phyloP scores from a whole-genome alignment of 1,284 basidiomycete genomes.

The Apiotrichum domesticum region DNA sequence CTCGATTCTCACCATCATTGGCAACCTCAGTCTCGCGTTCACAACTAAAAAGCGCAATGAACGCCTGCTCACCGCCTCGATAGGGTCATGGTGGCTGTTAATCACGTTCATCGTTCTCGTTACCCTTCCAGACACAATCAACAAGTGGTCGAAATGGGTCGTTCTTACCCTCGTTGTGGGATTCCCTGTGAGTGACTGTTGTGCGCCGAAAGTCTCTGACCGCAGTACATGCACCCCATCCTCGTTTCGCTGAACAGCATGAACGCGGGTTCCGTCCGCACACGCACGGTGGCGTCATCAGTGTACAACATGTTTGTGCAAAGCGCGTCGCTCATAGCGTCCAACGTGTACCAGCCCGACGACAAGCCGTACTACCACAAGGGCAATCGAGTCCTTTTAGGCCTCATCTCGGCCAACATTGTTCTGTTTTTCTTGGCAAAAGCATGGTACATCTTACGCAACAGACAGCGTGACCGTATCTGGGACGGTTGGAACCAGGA shows the following conservation, averaged over 20 bases:
- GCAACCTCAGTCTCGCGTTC: constrained; percentile 30
- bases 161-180: constrained; percentile 18
- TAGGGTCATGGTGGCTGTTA: constrained; percentile 28
- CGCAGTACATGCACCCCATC: constrained; percentile 11
- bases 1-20: constrained; percentile 34
- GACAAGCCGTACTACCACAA: constrained; percentile 31
- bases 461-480: constrained; percentile 21
- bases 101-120: constrained; percentile 28
- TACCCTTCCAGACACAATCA: constrained; percentile 18
- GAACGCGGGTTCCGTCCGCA: constrained; percentile 35
- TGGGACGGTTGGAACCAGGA: constrained; percentile 29
- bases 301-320: constrained; percentile 41
- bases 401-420: constrained; percentile 22
- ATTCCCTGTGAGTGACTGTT: constrained; percentile 6
- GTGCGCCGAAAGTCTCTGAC: not conserved
- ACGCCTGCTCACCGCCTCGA: constrained; percentile 16
- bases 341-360: constrained; percentile 32
- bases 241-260: constrained; percentile 27
- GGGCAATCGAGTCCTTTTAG: constrained; percentile 30
- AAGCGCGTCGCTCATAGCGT: constrained; percentile 27
- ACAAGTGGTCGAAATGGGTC: constrained; percentile 21
- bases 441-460: constrained; percentile 23
- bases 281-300: constrained; percentile 30
- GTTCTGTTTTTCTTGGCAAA: constrained; percentile 22
- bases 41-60: constrained; percentile 27